Conservation (phyloP, 2,329 filamentous ascomycete species). For the Colletotrichum scovillei region DNA sequence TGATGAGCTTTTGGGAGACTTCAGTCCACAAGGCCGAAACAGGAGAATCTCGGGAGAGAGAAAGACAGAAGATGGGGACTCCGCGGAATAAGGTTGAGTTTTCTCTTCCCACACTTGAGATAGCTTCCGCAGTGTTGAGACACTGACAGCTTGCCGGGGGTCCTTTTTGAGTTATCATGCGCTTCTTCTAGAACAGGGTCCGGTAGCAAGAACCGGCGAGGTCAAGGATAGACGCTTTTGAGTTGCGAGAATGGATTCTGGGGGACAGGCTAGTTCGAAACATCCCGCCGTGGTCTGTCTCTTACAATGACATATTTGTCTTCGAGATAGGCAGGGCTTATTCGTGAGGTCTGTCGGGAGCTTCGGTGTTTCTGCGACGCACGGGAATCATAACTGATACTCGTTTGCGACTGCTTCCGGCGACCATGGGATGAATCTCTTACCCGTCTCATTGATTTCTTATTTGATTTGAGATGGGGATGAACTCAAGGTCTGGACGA, state of each 20-base stretch:
- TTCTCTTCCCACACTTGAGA: neutral
- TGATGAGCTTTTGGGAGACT: neutral
- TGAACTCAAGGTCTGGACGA: constrained; percentile 21
- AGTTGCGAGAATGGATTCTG: neutral
- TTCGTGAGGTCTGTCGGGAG: constrained; percentile 4
- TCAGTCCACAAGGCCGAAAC: neutral
- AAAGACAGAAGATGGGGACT: neutral
- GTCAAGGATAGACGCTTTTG: neutral
- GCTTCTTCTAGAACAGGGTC: constrained; percentile 16
- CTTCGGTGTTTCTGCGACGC: constrained; percentile 23
- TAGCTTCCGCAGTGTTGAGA: constrained; percentile 17
- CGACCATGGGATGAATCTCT: constrained; percentile 27
- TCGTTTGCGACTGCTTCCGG: constrained; percentile 30
- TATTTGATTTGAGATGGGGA: constrained; percentile 18
- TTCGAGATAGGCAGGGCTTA: neutral
- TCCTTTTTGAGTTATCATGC: constrained; percentile 17
- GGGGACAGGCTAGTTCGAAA: neutral
- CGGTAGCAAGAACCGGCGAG: neutral
- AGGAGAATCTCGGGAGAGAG: neutral
- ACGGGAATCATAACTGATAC: constrained; percentile 31
- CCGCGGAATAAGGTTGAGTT: constrained; percentile 4
- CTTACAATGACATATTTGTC: neutral
- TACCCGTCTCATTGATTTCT: constrained; percentile 18
- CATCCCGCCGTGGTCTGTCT: neutral
- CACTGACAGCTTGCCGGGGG: constrained; percentile 24